Base-by-base conservation (phyloP, 768 basidiomycete species). In the Leccinum pellstonianum region DNA sequence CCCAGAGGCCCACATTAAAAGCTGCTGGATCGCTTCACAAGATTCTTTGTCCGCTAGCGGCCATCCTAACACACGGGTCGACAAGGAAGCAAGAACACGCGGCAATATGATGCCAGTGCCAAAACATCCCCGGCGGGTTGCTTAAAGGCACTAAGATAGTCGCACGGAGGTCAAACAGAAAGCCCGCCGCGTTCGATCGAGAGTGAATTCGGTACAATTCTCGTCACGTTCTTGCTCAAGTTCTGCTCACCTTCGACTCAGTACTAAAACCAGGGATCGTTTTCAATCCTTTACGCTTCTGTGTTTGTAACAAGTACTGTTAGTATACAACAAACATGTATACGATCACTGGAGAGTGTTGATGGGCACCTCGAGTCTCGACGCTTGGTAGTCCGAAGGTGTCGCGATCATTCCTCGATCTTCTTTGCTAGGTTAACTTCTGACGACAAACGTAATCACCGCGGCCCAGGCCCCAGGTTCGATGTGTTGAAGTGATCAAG, bases 371-470 rank as follows among this genome's bases (percentile, higher is more conserved):
- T 21, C 15, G 58, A 38, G 25, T 25, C 25, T 25, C 27, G 58
- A 35, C 49, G 43, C 51, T 43, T 35, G 43, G 37, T 54, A 43
- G 59, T 37, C 69, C 69, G 64, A 60, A 61, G 57, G 57, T 27
- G 43, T 64, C 64, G 67, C 64, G 53, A 69, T 66, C 58, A 47
- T 15, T 48, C 54, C 43, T 57, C 46, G 25, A 12, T 7, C 57
- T 70, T 70, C 67, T 53, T 19, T 59, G 29, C 46, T 71, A 35
- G 35, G 25, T 47, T 49, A 29, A 25, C 60, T 68, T 68, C 61
- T 49, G 49, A 49, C 15, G 43, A 17, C 46, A 25, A 53, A 50
- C 55, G 58, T 62, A 62, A 70, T 62, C 55, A 52, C 66, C 68
- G 69, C 52, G 38, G 41, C 53, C 29, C 43, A 56, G n/a, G 29